Evolutionary conservation across 108 stramenopile species (phyloP).

Genomic region (Cyclotella atomus): DNA sequence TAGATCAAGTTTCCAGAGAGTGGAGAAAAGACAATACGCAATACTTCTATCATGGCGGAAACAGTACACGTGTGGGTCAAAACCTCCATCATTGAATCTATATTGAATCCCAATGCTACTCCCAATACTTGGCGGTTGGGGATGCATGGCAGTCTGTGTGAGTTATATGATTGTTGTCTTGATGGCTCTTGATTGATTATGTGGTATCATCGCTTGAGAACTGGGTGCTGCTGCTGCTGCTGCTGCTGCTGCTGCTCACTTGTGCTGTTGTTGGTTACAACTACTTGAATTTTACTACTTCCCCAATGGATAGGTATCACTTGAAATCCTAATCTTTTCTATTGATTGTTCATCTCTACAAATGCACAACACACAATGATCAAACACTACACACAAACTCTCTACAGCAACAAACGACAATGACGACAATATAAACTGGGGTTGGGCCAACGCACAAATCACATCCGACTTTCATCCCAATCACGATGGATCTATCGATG

Average conservation of each 20-base stretch:
- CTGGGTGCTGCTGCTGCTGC: background rate
- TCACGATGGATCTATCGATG: constrained; percentile 12
- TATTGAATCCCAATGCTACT: constrained; percentile 13
- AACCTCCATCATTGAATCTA: constrained; percentile 12
- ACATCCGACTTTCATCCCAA: constrained; percentile 6
- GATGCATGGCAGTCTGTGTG: constrained; percentile 18
- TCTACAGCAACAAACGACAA: background rate
- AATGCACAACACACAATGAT: too few relatives aligned
- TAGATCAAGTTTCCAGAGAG: too few relatives aligned
- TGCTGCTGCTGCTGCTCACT: too few relatives aligned
- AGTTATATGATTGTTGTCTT: background rate
- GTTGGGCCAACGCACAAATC: constrained; percentile 36
- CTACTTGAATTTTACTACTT: background rate
- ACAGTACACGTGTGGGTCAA: constrained; percentile 20
- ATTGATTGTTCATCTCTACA: background rate
- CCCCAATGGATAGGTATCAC: background rate
- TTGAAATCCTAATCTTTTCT: background rate
- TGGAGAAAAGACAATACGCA: background rate
- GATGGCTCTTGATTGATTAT: background rate
- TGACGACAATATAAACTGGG: constrained; percentile 41
- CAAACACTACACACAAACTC: too few relatives aligned
- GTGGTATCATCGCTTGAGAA: background rate
- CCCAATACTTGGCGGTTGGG: background rate
- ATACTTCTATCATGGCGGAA: constrained; percentile 15
- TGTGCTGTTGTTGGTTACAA: background rate